phyloP scores from a whole-genome alignment of 108 stramenopile species.

The Skeletonema menzelii region DNA sequence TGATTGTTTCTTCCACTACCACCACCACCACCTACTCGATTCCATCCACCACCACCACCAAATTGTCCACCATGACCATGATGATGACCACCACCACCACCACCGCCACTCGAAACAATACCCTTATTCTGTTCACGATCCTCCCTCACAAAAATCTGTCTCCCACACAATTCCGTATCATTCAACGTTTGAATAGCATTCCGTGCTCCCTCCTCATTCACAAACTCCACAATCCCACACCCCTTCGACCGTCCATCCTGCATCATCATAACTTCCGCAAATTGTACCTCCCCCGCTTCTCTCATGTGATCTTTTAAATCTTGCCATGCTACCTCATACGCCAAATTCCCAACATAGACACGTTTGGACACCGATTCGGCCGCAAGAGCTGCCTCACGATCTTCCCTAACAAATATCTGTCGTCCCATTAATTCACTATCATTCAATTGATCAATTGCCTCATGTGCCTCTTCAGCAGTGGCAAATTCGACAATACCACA shows the following conservation, averaged over 20 bases:
- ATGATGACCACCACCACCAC: conserved; percentile 38
- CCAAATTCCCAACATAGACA: conserved; percentile 92
- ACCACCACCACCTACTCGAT: conserved; percentile 40
- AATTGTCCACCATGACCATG: conserved; percentile 46
- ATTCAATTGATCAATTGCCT: conserved; percentile 75
- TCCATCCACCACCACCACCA: conserved; percentile 24
- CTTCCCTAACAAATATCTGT: conserved; percentile 83
- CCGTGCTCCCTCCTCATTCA: conserved; percentile 52
- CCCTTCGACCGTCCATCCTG: conserved; percentile 77
- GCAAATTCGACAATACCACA: conserved; percentile 93
- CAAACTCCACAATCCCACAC: conserved; percentile 85
- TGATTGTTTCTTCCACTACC: conserved; percentile 37
- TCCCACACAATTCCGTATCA: conserved; percentile 67
- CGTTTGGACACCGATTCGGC: conserved; percentile 21
- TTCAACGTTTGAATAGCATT: conserved; percentile 71
- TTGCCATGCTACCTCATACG: conserved; percentile 86
- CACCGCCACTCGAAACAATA: conserved; percentile 43
- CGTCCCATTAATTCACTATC: conserved; percentile 82
- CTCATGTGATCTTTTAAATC: conserved; percentile 96
- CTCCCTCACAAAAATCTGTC: conserved; percentile 68
- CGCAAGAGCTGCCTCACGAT: conserved; percentile 58
- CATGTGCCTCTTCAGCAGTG: conserved; percentile 72
- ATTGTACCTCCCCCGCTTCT: conserved; percentile 72
- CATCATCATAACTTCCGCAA: conserved; percentile 78
- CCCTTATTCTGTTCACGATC: conserved; percentile 50